Conservation (phyloP, 192 early-diverging fungal genomes). For the Backusella luteola region DNA sequence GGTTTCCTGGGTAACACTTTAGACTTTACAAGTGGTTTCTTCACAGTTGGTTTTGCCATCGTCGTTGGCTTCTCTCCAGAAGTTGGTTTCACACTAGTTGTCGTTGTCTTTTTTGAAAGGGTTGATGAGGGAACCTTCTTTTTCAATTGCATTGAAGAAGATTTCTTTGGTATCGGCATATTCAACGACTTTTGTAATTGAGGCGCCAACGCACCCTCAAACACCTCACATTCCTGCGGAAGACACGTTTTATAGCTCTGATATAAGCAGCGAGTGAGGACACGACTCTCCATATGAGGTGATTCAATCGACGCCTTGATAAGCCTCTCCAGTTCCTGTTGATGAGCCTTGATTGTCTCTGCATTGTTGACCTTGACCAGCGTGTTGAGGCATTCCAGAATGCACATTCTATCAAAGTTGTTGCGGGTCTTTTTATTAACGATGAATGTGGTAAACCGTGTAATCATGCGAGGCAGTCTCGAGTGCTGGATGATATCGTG, state of each 20-base stretch:
- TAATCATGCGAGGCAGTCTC: background rate
- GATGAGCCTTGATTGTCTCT: background rate
- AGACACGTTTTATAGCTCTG: background rate
- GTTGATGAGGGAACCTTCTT: background rate
- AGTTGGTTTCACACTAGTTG: background rate
- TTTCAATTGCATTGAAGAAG: background rate
- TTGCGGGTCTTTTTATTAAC: background rate
- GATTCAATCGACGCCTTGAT: background rate
- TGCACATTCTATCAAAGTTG: background rate
- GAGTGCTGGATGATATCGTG: background rate
- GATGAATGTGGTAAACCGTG: background rate
- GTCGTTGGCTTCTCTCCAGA: background rate
- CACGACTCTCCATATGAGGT: background rate
- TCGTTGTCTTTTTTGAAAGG: background rate
- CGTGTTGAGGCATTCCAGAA: background rate
- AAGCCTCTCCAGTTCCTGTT: background rate
- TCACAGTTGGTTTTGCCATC: background rate
- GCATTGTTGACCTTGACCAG: background rate
- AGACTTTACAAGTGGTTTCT: background rate
- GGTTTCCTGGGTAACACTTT: background rate
- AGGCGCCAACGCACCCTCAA: background rate
- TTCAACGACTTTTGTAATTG: background rate
- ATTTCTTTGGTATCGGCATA: background rate
- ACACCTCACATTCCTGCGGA: background rate
- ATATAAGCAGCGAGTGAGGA: background rate